Percentiles rank a stretch among this genome's conserved stretches.
Conservation (phyloP, 2,329 filamentous ascomycete genomes). For the Curvularia lunata region DNA sequence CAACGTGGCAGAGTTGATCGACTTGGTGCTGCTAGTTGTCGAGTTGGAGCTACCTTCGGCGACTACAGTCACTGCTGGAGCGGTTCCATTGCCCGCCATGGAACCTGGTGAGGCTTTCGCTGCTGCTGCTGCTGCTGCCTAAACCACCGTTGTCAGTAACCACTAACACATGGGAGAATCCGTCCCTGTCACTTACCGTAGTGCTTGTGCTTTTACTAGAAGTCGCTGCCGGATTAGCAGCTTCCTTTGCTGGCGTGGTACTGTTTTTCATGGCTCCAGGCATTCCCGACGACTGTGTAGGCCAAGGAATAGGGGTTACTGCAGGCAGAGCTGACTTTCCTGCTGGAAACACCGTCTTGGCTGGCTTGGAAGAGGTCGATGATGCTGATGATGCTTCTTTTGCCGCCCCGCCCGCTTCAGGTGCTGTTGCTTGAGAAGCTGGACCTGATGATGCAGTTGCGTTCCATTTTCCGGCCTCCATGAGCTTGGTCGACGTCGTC, state of each 20-base stretch:
- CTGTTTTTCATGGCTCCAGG: neutral
- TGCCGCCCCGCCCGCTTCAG: neutral
- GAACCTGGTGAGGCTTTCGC: neutral
- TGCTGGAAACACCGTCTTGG: conserved; percentile 7
- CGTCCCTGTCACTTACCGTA: conserved; percentile 19
- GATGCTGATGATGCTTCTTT: conserved; percentile 2
- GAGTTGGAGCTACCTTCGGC: conserved; percentile 21
- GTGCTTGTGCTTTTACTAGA: conserved; percentile 15
- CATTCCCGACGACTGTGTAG: conserved; percentile 2
- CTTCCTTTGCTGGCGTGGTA: neutral
- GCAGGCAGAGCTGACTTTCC: conserved; percentile 11
- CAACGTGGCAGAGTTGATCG: conserved; percentile 31
- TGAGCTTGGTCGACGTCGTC: conserved; percentile 12
- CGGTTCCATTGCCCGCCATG: neutral
- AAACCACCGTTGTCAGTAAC: neutral
- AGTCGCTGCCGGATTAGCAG: conserved; percentile 6
- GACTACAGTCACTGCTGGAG: conserved; percentile 21
- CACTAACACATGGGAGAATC: neutral
- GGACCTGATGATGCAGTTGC: conserved; percentile 5
- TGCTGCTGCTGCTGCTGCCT: neutral
- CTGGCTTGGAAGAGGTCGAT: neutral
- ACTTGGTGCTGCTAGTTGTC: conserved; percentile 16
- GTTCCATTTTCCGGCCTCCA: conserved; percentile 16
- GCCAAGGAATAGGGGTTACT: conserved; percentile 9
- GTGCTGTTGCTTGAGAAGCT: conserved; percentile 1